A percentile compares a stretch with the other conserved stretches of the same genome.
Evolutionary conservation across 2,329 filamentous ascomycete species (phyloP).

Genomic region (Peltaster fructicola): DNA sequence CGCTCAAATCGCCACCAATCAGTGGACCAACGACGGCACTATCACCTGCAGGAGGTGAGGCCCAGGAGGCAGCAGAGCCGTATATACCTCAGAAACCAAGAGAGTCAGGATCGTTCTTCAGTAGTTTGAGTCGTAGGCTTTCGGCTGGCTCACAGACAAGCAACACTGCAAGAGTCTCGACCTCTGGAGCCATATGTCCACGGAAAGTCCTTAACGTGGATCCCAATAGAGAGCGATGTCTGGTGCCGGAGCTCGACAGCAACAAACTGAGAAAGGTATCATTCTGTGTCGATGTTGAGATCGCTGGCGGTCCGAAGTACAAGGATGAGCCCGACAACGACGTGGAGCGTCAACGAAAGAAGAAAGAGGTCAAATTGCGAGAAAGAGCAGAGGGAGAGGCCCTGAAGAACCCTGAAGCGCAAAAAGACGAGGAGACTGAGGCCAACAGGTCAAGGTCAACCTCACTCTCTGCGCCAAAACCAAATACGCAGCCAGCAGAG

Average conservation of each 20-base stretch:
- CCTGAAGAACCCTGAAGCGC: constrained; percentile 47
- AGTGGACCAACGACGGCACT: too few species aligned
- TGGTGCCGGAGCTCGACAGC: constrained; percentile 60
- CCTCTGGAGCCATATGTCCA: constrained; percentile 56
- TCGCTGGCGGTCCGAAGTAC: constrained; percentile 73
- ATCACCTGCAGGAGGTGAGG: constrained; percentile 8
- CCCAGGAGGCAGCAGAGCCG: constrained; percentile 29
- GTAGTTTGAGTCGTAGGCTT: constrained; percentile 62
- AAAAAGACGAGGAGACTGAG: constrained; percentile 33
- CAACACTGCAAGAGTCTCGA: constrained; percentile 31
- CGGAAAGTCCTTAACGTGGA: constrained; percentile 75
- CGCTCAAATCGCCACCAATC: constrained; percentile 10
- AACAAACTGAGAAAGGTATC: constrained; percentile 73
- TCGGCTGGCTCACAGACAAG: constrained; percentile 39
- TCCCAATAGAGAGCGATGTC: constrained; percentile 57
- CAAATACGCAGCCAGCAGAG: constrained; percentile 4
- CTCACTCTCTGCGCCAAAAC: constrained; percentile 12
- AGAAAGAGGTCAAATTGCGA: constrained; percentile 41
- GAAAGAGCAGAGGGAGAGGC: constrained; percentile 61
- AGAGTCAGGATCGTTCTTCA: constrained; percentile 51
- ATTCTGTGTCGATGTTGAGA: constrained; percentile 94
- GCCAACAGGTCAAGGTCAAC: constrained; percentile 15
- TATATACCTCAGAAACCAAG: constrained; percentile 62
- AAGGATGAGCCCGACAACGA: constrained; percentile 38
- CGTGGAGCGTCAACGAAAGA: constrained; percentile 34